Evolutionary conservation across 2,329 filamentous ascomycete species (phyloP), one percentile per base, ranked within the genome.

Genomic region (Venturia pyrina): DNA sequence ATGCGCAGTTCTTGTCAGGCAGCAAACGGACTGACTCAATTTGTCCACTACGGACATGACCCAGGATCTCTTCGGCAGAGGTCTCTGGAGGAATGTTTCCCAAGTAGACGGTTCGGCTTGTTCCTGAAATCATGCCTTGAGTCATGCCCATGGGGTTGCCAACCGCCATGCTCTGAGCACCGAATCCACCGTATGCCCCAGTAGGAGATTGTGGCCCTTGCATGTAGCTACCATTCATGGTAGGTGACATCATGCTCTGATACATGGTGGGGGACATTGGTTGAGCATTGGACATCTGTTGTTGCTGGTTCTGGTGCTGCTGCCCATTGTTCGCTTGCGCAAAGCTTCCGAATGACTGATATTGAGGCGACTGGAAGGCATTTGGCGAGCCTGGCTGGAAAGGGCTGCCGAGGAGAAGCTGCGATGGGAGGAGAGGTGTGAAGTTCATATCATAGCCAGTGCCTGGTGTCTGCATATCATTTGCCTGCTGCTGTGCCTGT

Each of bases 61-160:
- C 89, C 66, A 99, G 82, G 69, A 99, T 96, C 79, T 99, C 95
- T 79, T 99, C 95, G 10, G 95, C 93, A 62, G 90, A 88, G 8
- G 95, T 99, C 80, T 99, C 95, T 34, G 93, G 90, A n/a, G 95
- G 95, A 67, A 99, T 98, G 78, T 99, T 99, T 69, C 95, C 95
- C 64, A 99, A 82, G 75, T 99, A 99, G 56, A 99, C 95, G 4
- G 95, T 99, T 71, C 95, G 87, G 83, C 93, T 98, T 11, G 93
- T 96, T 63, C 92, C 91, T 62, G 91, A 92, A 57, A 96, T 86
- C 68, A 96, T 84, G 60, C 89, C 89, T n/a, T 90, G 87, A 40
- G 85, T 85, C 79, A 93, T 87, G 32, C 87, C 85, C 70, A 93
- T 87, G 11, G 90, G 88, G 19, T 90, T 90, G 50, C 87, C 88